phyloP scores from a whole-genome alignment of 495 filamentous ascomycete species.

The Podospora fimiseda region DNA sequence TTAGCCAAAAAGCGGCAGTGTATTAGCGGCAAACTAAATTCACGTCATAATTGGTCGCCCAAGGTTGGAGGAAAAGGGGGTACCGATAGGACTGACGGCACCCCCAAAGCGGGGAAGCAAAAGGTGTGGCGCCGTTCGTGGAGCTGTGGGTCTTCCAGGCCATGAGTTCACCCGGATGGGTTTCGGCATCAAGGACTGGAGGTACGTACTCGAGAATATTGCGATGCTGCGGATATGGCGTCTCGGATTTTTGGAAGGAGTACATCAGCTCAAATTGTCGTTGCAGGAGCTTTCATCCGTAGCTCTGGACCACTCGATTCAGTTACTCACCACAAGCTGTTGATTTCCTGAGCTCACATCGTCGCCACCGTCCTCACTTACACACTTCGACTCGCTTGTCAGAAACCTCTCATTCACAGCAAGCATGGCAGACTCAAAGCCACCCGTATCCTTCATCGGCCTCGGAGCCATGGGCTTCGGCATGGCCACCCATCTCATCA shows the following conservation, averaged over 20 bases:
- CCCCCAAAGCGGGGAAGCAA: conserved; percentile 11
- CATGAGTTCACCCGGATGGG: conserved; percentile 21
- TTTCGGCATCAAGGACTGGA: conserved; percentile 12
- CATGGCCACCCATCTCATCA: conserved; percentile 74
- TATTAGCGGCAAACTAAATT: conserved; percentile 10
- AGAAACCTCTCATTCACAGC: background rate
- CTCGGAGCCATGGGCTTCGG: conserved; percentile 87
- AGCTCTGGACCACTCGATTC: background rate
- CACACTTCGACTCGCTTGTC: background rate
- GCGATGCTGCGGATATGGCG: background rate
- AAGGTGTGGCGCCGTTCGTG: conserved; percentile 1
- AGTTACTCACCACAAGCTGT: too few relatives aligned
- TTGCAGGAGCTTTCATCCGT: too few relatives aligned
- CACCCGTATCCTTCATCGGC: conserved; percentile 68
- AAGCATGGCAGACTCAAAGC: conserved; percentile 36
- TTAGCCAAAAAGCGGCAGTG: conserved; percentile 22
- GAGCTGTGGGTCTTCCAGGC: conserved; percentile 1
- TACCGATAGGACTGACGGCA: background rate
- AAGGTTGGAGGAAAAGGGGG: conserved; percentile 11
- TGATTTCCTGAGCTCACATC: too few relatives aligned
- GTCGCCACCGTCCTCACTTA: background rate
- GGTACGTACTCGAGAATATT: background rate
- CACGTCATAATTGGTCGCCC: conserved; percentile 21
- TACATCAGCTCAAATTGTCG: background rate
- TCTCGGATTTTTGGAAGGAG: background rate